Evolutionary conservation across 2,329 filamentous ascomycete species (phyloP).

Genomic region (Zymoseptoria ardabiliae): DNA sequence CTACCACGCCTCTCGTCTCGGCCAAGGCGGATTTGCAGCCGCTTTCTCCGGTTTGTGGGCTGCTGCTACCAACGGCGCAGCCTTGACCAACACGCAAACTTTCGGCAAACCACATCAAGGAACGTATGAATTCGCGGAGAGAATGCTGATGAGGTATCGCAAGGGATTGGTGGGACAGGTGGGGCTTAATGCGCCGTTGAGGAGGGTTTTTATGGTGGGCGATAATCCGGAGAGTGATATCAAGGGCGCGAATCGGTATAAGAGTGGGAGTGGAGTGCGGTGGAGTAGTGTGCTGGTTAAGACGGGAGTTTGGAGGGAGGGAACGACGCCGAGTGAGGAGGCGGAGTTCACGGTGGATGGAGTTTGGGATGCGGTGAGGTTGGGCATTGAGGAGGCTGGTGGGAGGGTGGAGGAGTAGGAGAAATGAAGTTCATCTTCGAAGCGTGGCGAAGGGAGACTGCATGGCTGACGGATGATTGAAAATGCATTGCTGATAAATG

Average conservation of each 20-base stretch:
- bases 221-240: constrained; percentile 73
- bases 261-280: constrained; percentile 57
- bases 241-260: constrained; percentile 70
- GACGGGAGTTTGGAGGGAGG: constrained; percentile 66
- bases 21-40: constrained; percentile 83
- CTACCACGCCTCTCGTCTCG: constrained; percentile 78
- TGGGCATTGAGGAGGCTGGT: constrained; percentile 56
- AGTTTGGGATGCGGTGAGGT: constrained; percentile 69
- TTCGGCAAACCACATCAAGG: constrained; percentile 75
- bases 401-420: neutral
- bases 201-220: constrained; percentile 87
- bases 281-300: constrained; percentile 73
- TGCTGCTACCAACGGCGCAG: constrained; percentile 55
- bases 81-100: constrained; percentile 48
- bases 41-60: constrained; percentile 75
- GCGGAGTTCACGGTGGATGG: constrained; percentile 64
- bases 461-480: too few relatives aligned
- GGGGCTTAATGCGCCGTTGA: constrained; percentile 42
- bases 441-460: neutral
- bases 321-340: constrained; percentile 48
- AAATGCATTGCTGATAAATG: neutral
- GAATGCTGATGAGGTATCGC: constrained; percentile 58
- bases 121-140: constrained; percentile 81
- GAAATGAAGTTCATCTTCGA: neutral
- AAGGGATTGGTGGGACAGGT: constrained; percentile 38